Base-by-base conservation (phyloP, 139 green algal genomes). In the Cymbomonas tetramitiformis region DNA sequence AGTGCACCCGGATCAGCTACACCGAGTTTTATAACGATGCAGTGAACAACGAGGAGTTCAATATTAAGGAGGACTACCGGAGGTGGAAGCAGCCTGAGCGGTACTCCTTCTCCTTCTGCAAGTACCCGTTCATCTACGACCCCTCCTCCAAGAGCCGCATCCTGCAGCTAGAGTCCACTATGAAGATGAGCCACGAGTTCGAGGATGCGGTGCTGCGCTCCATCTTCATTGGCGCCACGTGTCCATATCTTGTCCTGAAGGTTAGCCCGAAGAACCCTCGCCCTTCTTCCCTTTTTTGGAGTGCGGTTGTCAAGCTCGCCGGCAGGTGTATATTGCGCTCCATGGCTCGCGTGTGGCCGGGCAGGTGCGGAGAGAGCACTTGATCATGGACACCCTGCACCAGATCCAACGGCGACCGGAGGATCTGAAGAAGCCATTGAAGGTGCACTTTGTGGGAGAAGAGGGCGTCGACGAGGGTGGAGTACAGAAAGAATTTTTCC, bases 401-500 rank as follows among this genome's bases (percentile, higher is more conserved):
- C 78, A 92, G 64, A 74, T 94, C n/a, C 63, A 78, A 55, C 49
- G 64, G 2, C 78, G 74, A 31, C 47, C 72, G 19, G 57, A 49
- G 3, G 66, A 73, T 8, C 68, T 87, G 9, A 71, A 74, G 12
- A 79, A 80, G 56, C 76, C 80, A 0, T 65, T 91, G 30, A 83
- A 86, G 70, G 81, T 85, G 21, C 3, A 70, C 0, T 94, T 94
- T 58, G 58, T 94, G 2, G 81, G 79, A 3, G 83, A 94, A 69
- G 80, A 90, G 60, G 84, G 81, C 3, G 79, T 94, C 12, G 85
- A 94, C 55, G 85, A 92, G 64, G 85, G 85, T 1, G 85, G 85
- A 0, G 71, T 90, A 31, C 62, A 79, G 49, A 93, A 94, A 67
- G 85, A 94, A 74, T 92, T 94, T 46, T 94, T 94, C 75, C 78